Evolutionary conservation across 2,329 filamentous ascomycete genomes (phyloP).

Genomic region (Ceratocystis smalleyi): DNA sequence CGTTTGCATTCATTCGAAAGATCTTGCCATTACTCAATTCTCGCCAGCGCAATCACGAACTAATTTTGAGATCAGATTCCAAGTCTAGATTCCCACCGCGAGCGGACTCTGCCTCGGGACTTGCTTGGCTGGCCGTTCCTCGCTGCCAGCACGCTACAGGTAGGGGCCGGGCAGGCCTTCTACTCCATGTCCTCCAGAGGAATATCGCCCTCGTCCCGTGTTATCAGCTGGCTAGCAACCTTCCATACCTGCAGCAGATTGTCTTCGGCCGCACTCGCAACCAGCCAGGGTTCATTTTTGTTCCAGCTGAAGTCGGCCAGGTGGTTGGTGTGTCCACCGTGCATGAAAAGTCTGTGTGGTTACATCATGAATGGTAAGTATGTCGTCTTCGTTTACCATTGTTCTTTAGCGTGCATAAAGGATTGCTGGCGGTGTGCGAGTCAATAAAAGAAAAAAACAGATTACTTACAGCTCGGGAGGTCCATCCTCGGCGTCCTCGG

Average conservation of each 20-base stretch:
- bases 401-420: not conserved
- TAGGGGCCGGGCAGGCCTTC: not conserved
- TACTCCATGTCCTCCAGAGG: slow-evolving; percentile 55
- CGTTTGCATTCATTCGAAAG: too few species aligned
- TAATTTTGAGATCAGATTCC: too few species aligned
- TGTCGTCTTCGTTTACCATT: not conserved
- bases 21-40: too few species aligned
- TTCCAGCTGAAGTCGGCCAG: slow-evolving; percentile 98
- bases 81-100: too few species aligned
- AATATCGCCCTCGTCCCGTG: slow-evolving; percentile 59
- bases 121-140: not conserved
- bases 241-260: slow-evolving; percentile 94
- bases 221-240: slow-evolving; percentile 66
- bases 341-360: slow-evolving; percentile 69
- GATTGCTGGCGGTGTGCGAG: not conserved
- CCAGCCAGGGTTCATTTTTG: slow-evolving; percentile 87
- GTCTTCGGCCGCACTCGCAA: slow-evolving; percentile 90
- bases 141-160: not conserved
- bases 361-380: not conserved
- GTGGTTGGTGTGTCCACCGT: slow-evolving; percentile 93
- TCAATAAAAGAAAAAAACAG: not conserved
- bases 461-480: slow-evolving; percentile 72
- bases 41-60: too few species aligned
- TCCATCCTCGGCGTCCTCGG: slow-evolving; percentile 88
- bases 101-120: not conserved